Conservation (phyloP, 371 early-diverging fungal species). For the Homolaphlyctis polyrhiza region DNA sequence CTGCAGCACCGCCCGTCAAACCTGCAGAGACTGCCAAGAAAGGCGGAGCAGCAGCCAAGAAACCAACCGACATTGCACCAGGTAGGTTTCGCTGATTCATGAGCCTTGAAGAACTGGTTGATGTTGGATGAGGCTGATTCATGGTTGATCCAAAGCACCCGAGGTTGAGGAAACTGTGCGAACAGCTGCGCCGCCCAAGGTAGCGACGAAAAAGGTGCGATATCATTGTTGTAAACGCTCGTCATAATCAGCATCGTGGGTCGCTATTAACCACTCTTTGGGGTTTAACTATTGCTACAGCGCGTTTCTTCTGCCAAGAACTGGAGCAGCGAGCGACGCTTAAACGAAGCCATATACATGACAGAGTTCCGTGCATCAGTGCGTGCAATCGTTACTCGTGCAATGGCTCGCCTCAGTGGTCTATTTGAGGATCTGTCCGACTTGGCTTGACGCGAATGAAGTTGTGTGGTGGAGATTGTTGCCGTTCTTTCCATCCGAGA, state of each 20-base stretch:
- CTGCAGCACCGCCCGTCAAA: constrained; percentile 10
- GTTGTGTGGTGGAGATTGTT: no score
- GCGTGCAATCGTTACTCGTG: background rate
- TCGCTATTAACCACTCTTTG: no score
- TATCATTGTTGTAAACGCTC: no score
- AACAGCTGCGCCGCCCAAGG: background rate
- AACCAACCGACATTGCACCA: constrained; percentile 1
- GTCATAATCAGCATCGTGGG: no score
- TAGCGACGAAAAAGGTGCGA: constrained; percentile 2
- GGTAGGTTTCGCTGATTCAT: background rate
- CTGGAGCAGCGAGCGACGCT: background rate
- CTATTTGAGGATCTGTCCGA: background rate
- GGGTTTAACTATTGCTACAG: no score
- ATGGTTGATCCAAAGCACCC: background rate
- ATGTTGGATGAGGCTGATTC: background rate
- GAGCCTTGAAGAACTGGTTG: constrained; percentile 8
- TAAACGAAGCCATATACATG: background rate
- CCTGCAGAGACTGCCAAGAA: constrained; percentile 8
- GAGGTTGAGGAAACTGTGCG: constrained; percentile 3
- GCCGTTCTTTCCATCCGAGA: no score
- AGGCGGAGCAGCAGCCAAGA: constrained; percentile 3
- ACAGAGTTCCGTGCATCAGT: background rate
- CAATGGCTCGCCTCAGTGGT: background rate
- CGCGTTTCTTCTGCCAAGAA: background rate
- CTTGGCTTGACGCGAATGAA: no score